Evolutionary conservation across 1,284 basidiomycete species (phyloP).

Genomic region (Heterobasidion irregulare): DNA sequence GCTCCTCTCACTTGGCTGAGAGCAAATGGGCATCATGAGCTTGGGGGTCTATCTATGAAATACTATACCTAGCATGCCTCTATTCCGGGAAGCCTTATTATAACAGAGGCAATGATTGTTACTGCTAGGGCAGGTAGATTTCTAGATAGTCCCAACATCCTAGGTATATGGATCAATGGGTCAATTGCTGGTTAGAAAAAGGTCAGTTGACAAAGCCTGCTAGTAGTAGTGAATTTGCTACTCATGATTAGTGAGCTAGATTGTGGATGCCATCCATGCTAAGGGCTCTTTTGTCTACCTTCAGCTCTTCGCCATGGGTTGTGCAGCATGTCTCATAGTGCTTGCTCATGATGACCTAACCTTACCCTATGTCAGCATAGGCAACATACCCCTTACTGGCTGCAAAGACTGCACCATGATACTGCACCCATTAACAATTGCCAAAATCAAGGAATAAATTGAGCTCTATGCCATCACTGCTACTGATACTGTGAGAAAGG

Average conservation of each 20-base stretch:
- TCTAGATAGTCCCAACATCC: conserved; percentile 23
- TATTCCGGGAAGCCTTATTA: conserved; percentile 35
- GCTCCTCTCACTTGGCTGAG: conserved; percentile 38
- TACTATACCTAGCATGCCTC: conserved; percentile 41
- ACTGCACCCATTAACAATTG: conserved; percentile 17
- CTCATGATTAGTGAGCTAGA: conserved; percentile 3
- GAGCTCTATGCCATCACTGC: conserved; percentile 16
- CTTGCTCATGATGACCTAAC: conserved; percentile 20
- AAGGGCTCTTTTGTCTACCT: conserved; percentile 28
- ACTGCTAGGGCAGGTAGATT: conserved; percentile 16
- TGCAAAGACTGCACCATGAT: conserved; percentile 11
- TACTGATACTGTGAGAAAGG: conserved; percentile 13
- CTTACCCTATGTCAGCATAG: conserved; percentile 30
- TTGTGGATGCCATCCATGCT: conserved; percentile 31
- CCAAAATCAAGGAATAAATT: conserved; percentile 19
- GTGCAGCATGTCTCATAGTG: conserved; percentile 19
- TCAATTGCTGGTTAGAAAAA: conserved; percentile 19
- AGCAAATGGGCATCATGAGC: conserved; percentile 21
- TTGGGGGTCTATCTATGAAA: conserved; percentile 21
- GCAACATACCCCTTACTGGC: conserved; percentile 32
- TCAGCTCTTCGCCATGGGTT: conserved; percentile 39
- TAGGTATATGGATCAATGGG: conserved; percentile 19
- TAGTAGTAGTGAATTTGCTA: background rate
- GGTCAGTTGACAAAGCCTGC: conserved; percentile 7
- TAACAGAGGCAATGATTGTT: conserved; percentile 40